Evolutionary conservation across 106 monocot genomes (phyloP).

Genomic region (Amphibolis antarctica): DNA sequence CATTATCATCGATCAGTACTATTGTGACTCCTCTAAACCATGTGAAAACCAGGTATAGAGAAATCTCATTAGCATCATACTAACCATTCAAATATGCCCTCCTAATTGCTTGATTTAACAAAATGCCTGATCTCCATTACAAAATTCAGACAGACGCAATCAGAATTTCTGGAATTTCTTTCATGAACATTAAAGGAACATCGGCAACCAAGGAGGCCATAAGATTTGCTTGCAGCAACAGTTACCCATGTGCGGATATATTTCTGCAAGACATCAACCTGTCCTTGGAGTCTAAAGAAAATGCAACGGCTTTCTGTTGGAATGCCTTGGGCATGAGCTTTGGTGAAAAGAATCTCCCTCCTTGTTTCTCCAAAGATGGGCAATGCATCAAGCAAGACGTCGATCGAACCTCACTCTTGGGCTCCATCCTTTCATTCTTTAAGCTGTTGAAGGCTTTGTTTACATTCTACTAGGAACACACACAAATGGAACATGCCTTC

Average conservation of each 20-base stretch:
- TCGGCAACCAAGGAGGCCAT: slow-evolving; percentile 43
- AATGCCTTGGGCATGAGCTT: slow-evolving; percentile 34
- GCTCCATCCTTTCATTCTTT: neutral
- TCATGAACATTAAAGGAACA: slow-evolving; percentile 45
- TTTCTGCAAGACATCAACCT: slow-evolving; percentile 40
- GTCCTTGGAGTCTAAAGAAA: slow-evolving; percentile 30
- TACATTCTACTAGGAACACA: neutral
- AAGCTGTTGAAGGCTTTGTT: neutral
- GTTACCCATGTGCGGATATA: slow-evolving; percentile 40
- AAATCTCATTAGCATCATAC: neutral
- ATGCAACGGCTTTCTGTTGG: slow-evolving; percentile 38
- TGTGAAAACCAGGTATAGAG: slow-evolving; percentile 48
- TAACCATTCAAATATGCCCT: neutral
- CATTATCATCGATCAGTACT: slow-evolving; percentile 77
- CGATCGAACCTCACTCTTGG: neutral
- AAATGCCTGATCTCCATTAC: neutral
- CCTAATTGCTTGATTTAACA: neutral
- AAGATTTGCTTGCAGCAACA: slow-evolving; percentile 56
- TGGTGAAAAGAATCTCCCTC: slow-evolving; percentile 33
- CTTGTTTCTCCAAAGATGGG: slow-evolving; percentile 30
- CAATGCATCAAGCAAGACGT: neutral
- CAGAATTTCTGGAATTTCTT: slow-evolving; percentile 37
- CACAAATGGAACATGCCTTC: no score
- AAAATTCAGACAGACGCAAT: slow-evolving; percentile 65
- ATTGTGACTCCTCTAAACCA: slow-evolving; percentile 46